Percentiles rank a stretch among this genome's conserved stretches.
Evolutionary conservation across 163 green algal genomes (phyloP).

Genomic region (Scenedesmus sp.): DNA sequence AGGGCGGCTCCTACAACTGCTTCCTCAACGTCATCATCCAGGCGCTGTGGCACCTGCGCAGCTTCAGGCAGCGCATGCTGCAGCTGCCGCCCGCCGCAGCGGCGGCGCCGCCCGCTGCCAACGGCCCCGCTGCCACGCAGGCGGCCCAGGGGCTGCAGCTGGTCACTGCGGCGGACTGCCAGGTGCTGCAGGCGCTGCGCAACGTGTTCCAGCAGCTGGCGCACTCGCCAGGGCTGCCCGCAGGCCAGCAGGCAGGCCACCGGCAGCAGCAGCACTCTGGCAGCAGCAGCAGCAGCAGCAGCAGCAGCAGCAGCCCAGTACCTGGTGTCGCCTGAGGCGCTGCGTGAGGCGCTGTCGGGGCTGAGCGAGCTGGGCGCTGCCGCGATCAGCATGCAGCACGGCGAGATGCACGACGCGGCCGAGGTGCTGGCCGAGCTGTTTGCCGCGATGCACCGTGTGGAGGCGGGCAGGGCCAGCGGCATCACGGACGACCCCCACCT

Average conservation of each 20-base stretch:
- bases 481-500: constrained; percentile 67
- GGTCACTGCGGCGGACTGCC: constrained; percentile 55
- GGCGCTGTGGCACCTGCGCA: constrained; percentile 78
- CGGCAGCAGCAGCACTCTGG: not conserved
- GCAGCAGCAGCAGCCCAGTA: constrained; percentile 49
- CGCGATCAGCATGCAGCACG: constrained; percentile 71
- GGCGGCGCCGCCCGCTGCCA: not conserved
- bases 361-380: constrained; percentile 59
- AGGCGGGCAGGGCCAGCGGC: constrained; percentile 52
- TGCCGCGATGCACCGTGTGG: constrained; percentile 77
- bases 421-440: constrained; percentile 86
- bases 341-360: constrained; percentile 81
- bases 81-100: constrained; percentile 35
- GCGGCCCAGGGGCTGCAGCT: constrained; percentile 14
- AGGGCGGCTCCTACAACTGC: constrained; percentile 84
- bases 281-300: constrained; percentile 20
- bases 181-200: constrained; percentile 68
- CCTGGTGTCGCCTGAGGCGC: constrained; percentile 69
- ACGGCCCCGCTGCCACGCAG: not conserved
- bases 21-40: constrained; percentile 90
- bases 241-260: constrained; percentile 20
- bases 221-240: constrained; percentile 5
- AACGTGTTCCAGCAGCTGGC: constrained; percentile 64
- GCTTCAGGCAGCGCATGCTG: constrained; percentile 79
- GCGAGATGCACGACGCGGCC: constrained; percentile 90